Percentiles rank a stretch among this genome's conserved stretches.
Evolutionary conservation across 1,139 yeast genomes (phyloP).

Genomic region (Scheffersomyces insectosa): DNA sequence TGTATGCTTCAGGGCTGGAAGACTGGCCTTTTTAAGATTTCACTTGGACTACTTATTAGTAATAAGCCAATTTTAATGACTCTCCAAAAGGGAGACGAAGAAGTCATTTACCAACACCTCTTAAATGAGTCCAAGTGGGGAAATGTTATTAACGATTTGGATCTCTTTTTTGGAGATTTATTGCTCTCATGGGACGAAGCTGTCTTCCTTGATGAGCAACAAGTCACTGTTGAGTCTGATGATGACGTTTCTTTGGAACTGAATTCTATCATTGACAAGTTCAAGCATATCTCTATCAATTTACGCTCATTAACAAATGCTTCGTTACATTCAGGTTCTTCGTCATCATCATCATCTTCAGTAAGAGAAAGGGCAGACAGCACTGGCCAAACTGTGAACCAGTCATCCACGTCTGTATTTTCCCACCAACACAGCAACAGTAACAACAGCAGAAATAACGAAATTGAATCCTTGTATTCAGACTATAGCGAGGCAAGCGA

Average conservation of each 20-base stretch:
- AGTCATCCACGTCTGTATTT: slow-evolving; percentile 24
- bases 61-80: slow-evolving; percentile 55
- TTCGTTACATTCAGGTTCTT: neutral
- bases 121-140: slow-evolving; percentile 60
- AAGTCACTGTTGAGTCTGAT: neutral
- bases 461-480: slow-evolving; percentile 35
- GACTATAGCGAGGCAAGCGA: slow-evolving; percentile 21
- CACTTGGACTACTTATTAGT: slow-evolving; percentile 53
- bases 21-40: slow-evolving; percentile 59
- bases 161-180: slow-evolving; percentile 41
- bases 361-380: slow-evolving; percentile 12
- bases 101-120: slow-evolving; percentile 60
- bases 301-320: slow-evolving; percentile 6
- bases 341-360: slow-evolving; percentile 9
- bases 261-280: slow-evolving; percentile 6
- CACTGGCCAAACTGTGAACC: slow-evolving; percentile 10
- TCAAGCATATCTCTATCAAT: slow-evolving; percentile 15
- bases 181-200: slow-evolving; percentile 39
- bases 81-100: slow-evolving; percentile 53
- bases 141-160: slow-evolving; percentile 49
- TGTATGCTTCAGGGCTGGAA: slow-evolving; percentile 67
- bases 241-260: neutral
- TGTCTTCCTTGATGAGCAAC: slow-evolving; percentile 18
- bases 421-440: slow-evolving; percentile 7
- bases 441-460: slow-evolving; percentile 12